Percentiles rank a stretch among this genome's conserved stretches.
Conservation (phyloP, 768 basidiomycete species). For the Cystofilobasidium ferigula region DNA sequence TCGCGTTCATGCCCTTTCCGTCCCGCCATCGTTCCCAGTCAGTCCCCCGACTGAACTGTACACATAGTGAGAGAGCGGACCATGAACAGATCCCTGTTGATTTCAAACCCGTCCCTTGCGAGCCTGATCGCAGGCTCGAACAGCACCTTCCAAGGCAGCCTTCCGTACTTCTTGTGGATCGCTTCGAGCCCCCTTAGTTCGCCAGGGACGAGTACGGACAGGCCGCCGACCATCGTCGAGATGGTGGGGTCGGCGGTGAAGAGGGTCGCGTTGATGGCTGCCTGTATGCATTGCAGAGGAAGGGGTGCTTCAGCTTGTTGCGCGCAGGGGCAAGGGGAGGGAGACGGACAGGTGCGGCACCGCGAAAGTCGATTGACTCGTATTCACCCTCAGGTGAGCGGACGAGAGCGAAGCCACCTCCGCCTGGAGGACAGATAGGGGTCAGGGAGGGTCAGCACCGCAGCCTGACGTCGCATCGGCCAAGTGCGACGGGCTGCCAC, state of each 20-base stretch:
- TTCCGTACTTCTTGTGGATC: conserved; percentile 65
- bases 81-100: conserved; percentile 32
- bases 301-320: background rate
- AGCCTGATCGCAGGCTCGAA: conserved; percentile 64
- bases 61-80: background rate
- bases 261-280: conserved; percentile 17
- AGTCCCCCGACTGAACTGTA: background rate
- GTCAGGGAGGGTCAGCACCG: background rate
- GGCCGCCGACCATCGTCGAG: conserved; percentile 58
- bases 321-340: no score
- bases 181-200: conserved; percentile 78
- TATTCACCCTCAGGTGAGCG: conserved; percentile 12
- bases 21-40: background rate
- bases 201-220: conserved; percentile 81
- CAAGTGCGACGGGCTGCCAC: no score
- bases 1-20: conserved; percentile 15
- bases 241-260: conserved; percentile 42
- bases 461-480: no score
- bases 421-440: background rate
- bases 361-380: conserved; percentile 23
- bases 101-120: conserved; percentile 50
- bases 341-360: conserved; percentile 19
- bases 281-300: background rate
- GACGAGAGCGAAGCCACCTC: conserved; percentile 26
- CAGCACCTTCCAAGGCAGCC: conserved; percentile 62